Evolutionary conservation across 306 rosid genomes (phyloP).

Genomic region (Calophaca sinica): DNA sequence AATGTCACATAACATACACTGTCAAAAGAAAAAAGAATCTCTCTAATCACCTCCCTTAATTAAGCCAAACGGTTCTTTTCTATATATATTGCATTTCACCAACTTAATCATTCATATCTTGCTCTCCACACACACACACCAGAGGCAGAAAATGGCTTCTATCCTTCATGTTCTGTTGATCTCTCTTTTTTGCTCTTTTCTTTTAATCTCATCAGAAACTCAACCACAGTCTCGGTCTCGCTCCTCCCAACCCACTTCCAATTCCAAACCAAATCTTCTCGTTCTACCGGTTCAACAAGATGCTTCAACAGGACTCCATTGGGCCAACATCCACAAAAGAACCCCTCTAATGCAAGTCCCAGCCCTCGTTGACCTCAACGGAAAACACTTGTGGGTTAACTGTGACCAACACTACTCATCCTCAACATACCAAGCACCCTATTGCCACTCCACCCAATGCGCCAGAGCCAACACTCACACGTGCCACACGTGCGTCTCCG

Average conservation of each 20-base stretch:
- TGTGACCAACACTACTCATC: slow-evolving; percentile 56
- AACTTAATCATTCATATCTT: not conserved
- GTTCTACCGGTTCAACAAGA: slow-evolving; percentile 52
- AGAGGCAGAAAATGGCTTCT: slow-evolving; percentile 31
- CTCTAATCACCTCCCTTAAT: not conserved
- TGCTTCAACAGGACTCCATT: slow-evolving; percentile 54
- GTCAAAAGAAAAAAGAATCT: slow-evolving; percentile 31
- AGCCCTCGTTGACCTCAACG: slow-evolving; percentile 57
- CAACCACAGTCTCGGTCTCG: not conserved
- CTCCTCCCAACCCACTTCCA: not conserved
- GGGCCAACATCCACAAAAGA: slow-evolving; percentile 55
- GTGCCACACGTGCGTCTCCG: slow-evolving; percentile 50
- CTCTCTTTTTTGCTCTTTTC: slow-evolving; percentile 28
- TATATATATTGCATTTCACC: not conserved
- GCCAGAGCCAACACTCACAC: slow-evolving; percentile 49
- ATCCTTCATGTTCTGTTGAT: slow-evolving; percentile 8
- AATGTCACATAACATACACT: slow-evolving; percentile 5
- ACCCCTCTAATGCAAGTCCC: slow-evolving; percentile 50
- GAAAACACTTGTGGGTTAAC: slow-evolving; percentile 51
- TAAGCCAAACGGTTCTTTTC: not conserved
- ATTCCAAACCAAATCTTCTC: slow-evolving; percentile 42
- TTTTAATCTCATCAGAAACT: slow-evolving; percentile 29
- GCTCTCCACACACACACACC: not conserved
- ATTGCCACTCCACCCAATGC: slow-evolving; percentile 66
- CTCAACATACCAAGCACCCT: slow-evolving; percentile 54